phyloP scores from a whole-genome alignment of 2,329 filamentous ascomycete genomes.

The Apiospora phragmitis region DNA sequence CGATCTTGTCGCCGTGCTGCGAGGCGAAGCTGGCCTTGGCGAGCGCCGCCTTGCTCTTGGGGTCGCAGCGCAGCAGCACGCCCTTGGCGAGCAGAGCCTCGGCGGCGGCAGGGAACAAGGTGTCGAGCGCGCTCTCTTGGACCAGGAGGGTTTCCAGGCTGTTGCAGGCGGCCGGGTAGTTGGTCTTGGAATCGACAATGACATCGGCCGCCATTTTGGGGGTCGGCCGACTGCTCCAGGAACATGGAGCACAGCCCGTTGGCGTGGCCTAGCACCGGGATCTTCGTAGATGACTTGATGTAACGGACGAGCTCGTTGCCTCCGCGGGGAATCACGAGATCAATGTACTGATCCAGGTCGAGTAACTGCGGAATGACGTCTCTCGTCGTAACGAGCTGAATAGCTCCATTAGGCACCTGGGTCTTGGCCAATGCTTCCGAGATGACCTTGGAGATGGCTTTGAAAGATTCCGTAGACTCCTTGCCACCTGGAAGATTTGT shows the following conservation, averaged over 20 bases:
- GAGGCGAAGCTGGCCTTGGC: constrained; percentile 29
- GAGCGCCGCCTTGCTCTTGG: constrained; percentile 65
- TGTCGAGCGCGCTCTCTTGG: constrained; percentile 67
- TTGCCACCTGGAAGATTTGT: constrained; percentile 68
- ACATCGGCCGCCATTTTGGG: constrained; percentile 70
- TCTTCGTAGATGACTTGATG: constrained; percentile 88
- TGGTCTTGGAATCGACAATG: constrained; percentile 87
- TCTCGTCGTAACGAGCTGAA: constrained; percentile 92
- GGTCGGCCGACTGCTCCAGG: constrained; percentile 76
- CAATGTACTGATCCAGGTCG: constrained; percentile 81
- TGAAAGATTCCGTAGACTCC: constrained; percentile 93
- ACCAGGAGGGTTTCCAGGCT: constrained; percentile 89
- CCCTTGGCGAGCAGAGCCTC: constrained; percentile 72
- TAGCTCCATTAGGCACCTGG: constrained; percentile 77
- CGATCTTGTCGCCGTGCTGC: constrained; percentile 39
- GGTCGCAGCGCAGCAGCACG: constrained; percentile 81
- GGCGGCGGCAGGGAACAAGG: constrained; percentile 71
- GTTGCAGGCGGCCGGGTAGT: constrained; percentile 96
- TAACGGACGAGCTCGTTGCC: constrained; percentile 87
- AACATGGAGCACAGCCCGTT: constrained; percentile 91
- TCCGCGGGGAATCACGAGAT: constrained; percentile 91
- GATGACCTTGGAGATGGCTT: constrained; percentile 84
- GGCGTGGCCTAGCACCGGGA: constrained; percentile 93
- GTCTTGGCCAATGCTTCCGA: constrained; percentile 73
- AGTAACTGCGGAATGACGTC: constrained; percentile 90